Conservation (phyloP, 148 eudicot species). For the Camellia japonica region DNA sequence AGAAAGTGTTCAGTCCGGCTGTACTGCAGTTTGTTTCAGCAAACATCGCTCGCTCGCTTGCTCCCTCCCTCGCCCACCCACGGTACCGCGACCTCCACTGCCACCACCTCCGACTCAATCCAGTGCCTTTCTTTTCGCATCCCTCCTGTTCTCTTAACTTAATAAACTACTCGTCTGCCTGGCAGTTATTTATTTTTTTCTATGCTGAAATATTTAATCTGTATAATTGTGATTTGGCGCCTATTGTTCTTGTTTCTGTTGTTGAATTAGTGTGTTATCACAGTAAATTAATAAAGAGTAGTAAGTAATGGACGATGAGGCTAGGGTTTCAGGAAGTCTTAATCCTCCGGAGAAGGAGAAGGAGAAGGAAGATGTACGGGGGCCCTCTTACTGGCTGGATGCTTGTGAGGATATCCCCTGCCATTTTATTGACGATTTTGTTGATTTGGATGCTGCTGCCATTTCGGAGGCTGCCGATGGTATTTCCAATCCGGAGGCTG, state of each 20-base stretch:
- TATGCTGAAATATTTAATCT: no score
- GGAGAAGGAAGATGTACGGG: slow-evolving; percentile 20
- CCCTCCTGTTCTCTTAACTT: background rate
- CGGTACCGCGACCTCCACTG: slow-evolving; percentile 1
- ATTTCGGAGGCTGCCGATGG: slow-evolving; percentile 17
- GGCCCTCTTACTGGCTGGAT: slow-evolving; percentile 79
- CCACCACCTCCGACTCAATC: background rate
- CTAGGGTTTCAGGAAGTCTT: slow-evolving; percentile 16
- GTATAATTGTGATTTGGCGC: background rate
- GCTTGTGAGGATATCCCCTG: slow-evolving; percentile 82
- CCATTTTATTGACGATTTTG: slow-evolving; percentile 43
- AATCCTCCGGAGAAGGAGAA: background rate
- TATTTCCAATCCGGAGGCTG: slow-evolving; percentile 18
- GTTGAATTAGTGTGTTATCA: background rate
- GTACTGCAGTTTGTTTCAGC: background rate
- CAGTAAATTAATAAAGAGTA: background rate
- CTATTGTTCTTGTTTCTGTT: slow-evolving; percentile 5
- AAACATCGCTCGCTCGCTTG: background rate
- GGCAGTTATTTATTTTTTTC: no score
- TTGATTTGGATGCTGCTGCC: slow-evolving; percentile 7
- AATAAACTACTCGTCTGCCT: background rate
- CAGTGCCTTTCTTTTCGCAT: no score
- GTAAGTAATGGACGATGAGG: slow-evolving; percentile 19
- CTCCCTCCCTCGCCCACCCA: background rate
- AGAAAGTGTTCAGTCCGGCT: slow-evolving; percentile 8